phyloP scores from a whole-genome alignment of 495 filamentous ascomycete genomes.

The Penicillium herquei region DNA sequence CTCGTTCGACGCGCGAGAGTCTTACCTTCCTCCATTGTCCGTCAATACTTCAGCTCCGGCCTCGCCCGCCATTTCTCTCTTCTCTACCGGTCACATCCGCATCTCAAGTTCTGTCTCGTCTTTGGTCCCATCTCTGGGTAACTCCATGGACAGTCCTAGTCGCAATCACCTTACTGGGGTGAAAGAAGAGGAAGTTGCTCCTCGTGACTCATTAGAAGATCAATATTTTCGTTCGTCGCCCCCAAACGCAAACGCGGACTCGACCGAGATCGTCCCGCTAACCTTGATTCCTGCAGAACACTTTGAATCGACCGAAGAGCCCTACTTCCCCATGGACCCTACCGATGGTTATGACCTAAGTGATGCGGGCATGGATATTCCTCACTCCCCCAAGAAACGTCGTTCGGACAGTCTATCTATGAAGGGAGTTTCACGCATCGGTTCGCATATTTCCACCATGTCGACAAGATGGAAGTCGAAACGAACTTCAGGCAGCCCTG shows the following conservation, averaged over 20 bases:
- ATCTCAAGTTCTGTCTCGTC: conserved; percentile 62
- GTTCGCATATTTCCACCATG: conserved; percentile 70
- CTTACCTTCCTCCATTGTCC: conserved; percentile 26
- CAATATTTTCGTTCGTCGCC: conserved; percentile 44
- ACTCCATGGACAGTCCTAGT: conserved; percentile 49
- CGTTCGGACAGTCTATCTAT: conserved; percentile 64
- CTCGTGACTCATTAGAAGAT: conserved; percentile 42
- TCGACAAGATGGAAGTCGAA: conserved; percentile 63
- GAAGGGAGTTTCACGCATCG: conserved; percentile 64
- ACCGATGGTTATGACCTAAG: conserved; percentile 60
- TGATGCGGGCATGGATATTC: conserved; percentile 59
- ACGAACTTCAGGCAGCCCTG: conserved; percentile 44
- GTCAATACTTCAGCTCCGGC: conserved; percentile 42
- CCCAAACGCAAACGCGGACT: conserved; percentile 12
- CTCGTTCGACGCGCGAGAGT: conserved; percentile 23
- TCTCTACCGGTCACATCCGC: conserved; percentile 41
- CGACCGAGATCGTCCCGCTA: conserved; percentile 5
- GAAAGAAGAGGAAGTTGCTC: conserved; percentile 52
- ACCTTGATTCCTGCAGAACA: conserved; percentile 27
- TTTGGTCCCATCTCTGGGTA: conserved; percentile 53
- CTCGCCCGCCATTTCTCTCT: conserved; percentile 43
- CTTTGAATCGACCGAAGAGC: conserved; percentile 37
- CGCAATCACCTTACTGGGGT: conserved; percentile 51
- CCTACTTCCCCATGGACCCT: conserved; percentile 32
- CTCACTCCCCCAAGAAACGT: conserved; percentile 55